Base-by-base conservation (phyloP, 2,329 filamentous ascomycete species). In the Shiraia sp. region DNA sequence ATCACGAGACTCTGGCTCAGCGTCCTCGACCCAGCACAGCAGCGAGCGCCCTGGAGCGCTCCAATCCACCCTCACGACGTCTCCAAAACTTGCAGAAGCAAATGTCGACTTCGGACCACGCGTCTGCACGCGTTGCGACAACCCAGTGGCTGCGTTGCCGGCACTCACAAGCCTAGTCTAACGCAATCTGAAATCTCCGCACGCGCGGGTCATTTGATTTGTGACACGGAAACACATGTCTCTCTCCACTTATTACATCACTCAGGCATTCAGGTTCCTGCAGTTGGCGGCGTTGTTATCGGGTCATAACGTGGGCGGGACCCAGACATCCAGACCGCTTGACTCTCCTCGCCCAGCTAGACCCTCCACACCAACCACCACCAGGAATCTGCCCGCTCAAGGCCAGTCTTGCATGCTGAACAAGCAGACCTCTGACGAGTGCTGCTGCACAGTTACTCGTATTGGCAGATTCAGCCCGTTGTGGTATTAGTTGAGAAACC, bases 191-290 rank as follows among this genome's bases (percentile, higher is more conserved):
- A 54, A 43, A 31, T 47, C 44, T 53, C 60, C 59, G 37, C 37
- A 40, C 24, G 30, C 37, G 37, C 32, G 59, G 55, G 54, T 61
- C 55, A 57, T 63, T 59, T 64, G 53, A 51, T 59, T 52, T 48
- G 63, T 67, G 54, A 55, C 63, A 65, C 55, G 55, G 57, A 63
- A 63, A 61, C 64, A 65, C 50, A 55, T 56, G 52, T 57, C 48
- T 57, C 60, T 66, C 64, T 65, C 63, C 65, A 66, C 65, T 66
- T 65, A 65, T 65, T 66, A 56, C 63, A 65, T 63, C 57, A 60
- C 52, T 36, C 36, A 42, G 38, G 32, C 19, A 27, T 40, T 42
- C 48, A n/a, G n/a, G n/a, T 51, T 51, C 48, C 47, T 55, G 54
- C 55, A 54, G 50, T 35, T n/a, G 28, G 47, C 36, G 51, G 52